Percentiles rank a stretch among this genome's conserved stretches.
Evolutionary conservation across 306 rosid species (phyloP).

Genomic region (Castanea sativa): DNA sequence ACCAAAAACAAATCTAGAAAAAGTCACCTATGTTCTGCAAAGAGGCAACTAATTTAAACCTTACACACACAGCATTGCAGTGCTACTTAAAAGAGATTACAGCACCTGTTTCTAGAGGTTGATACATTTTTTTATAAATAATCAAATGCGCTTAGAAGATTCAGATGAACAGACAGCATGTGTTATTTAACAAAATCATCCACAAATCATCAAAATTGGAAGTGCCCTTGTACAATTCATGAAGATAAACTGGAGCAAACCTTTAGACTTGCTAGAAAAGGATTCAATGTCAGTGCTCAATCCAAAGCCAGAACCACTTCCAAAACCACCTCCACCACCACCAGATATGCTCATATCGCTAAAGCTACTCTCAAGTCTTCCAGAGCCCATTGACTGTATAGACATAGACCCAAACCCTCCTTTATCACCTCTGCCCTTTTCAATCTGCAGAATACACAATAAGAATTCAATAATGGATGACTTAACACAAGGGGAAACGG

Average conservation of each 20-base stretch:
- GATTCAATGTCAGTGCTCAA: conserved; percentile 67
- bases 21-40: background rate
- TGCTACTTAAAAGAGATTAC: background rate
- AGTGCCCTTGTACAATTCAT: conserved; percentile 11
- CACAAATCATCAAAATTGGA: conserved; percentile 14
- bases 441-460: conserved; percentile 59
- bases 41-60: background rate
- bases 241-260: conserved; percentile 36
- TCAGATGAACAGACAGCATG: conserved; percentile 2
- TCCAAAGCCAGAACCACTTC: conserved; percentile 87
- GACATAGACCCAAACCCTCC: conserved; percentile 84
- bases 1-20: background rate
- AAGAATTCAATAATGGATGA: conserved; percentile 3
- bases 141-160: background rate
- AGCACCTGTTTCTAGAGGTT: background rate
- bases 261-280: conserved; percentile 80
- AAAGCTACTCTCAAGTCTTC: conserved; percentile 79
- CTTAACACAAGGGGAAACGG: background rate
- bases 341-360: conserved; percentile 75
- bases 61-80: background rate
- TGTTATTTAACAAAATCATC: conserved; percentile 8
- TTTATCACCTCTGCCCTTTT: conserved; percentile 82
- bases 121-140: background rate
- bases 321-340: conserved; percentile 79
- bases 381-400: conserved; percentile 84